Evolutionary conservation across 176 grass and related monocot genomes (phyloP), one percentile per base, ranked within the genome.

Genomic region (Alopecurus myosuroides): DNA sequence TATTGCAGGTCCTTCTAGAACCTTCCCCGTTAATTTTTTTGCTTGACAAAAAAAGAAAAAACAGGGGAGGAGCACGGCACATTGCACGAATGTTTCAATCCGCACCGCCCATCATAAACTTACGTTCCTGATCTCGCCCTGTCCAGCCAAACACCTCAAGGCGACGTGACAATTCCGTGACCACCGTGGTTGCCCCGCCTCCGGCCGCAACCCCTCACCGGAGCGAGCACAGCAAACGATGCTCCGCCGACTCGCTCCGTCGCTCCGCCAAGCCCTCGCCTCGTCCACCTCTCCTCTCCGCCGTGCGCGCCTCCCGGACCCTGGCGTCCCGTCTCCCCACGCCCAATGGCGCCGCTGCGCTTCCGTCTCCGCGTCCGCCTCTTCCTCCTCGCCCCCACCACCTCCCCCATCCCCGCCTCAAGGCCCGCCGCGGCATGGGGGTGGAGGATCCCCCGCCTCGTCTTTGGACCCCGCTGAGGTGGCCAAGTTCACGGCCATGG

Each of bases 401-500:
- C 58, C 88, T 11, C 77, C 85, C 48, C 77, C 85, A 34, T 31
- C 82, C 26, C 76, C 79, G 10, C 71, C 82, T 61, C 40, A 81
- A 18, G 68, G 44, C n/a, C 87, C 49, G 28, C 10, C 73, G 76
- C 55, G 23, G 28, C 12, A 39, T 34, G 41, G 20, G 37, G 83
- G 22, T 5, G 57, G 69, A 49, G 57, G 69, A 44, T 74, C 78
- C 30, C 75, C 78, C 17, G 70, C 50, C 4, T 93, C 95, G 28
- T 98, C 95, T 7, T 56, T 98, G 76, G 88, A 95, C 50, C 82
- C 85, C 29, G 30, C 89, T 25, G 92, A 95, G 75, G 88, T 95
- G 62, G 92, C 95, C 45, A 98, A 94, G 70, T 98, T 98, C 79
- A 76, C 90, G 9, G 85, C 92, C 79, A 86, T 98, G 46, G 88